Evolutionary conservation across 148 eudicot genomes (phyloP), one percentile per base, ranked within the genome.

Genomic region (Dianthus caryophyllus): DNA sequence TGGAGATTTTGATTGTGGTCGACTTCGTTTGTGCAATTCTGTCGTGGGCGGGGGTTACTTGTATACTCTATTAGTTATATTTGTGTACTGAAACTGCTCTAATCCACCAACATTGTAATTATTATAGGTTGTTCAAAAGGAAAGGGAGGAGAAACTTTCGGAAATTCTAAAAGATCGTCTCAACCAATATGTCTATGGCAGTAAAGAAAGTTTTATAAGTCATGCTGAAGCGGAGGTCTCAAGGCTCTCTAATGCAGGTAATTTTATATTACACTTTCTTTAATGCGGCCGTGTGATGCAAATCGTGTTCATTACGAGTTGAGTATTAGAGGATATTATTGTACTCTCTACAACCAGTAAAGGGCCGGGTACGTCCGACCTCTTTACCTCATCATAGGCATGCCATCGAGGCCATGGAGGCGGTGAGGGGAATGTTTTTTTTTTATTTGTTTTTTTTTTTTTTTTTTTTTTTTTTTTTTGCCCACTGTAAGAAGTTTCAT

Each of bases 231-330:
- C 93, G 51, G 99, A 94, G 82, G 93, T 84, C 44, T 68, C 86
- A 58, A 88, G 85, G 77, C 91, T 94, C 64, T 94, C 99, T 43
- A 86, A 77, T 80, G 99, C 99, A 55, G 99, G 99, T 88, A 74
- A 53, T 47, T 25, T 72, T 18, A 26, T 15, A 41, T 12, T 17
- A 33, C 39, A 14, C 60, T 21, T 67, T 21, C 31, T 44, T 13
- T 41, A 3, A 41, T 41, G 38, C 38, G 38, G 4, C 7, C 38
- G 38, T 3, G 3, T 7, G 38, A 33, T 33, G 44, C 44, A 41
- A 41, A 4, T 41, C 1, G 44, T 41, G 6, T 41, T 9, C 44
- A 41, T 41, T 1, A 41, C 10, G 44, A 9, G 8, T 41, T 9
- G n/a, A 41, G 6, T 41, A 41, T 1, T 4, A 1, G 10, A 41